Base-by-base conservation (phyloP, 2,329 filamentous ascomycete species). In the Coccinonectria pachysandricola region DNA sequence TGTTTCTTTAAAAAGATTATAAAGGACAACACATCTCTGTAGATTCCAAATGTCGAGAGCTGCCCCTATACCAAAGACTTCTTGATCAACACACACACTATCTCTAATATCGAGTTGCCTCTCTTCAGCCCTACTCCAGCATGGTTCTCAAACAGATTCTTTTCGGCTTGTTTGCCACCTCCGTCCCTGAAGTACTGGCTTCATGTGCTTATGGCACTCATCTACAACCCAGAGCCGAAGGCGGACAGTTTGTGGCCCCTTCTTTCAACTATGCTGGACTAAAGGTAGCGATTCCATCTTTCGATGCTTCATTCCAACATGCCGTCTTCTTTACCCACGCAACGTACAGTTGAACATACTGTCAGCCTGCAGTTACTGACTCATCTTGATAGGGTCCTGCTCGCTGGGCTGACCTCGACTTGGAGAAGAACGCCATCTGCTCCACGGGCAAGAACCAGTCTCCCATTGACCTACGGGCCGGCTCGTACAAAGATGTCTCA, bases 371-470 rank as follows among this genome's bases (percentile, higher is more conserved):
- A 9, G n/a, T n/a, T n/a, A n/a, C n/a, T n/a, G n/a, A n/a, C n/a
- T n/a, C n/a, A n/a, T 16, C 6, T 9, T 13, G 8, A 20, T 24
- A 8, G 8, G 12, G 5, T 12, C 68, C 69, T 1, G 49, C 68
- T 29, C 66, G 64, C 48, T 74, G 68, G 69, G 56, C 62, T 19
- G 50, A 50, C 4, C 51, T 71, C 14, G 47, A 56, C 24, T 32
- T 39, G 8, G 50, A 52, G 10, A 35, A 35, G 13, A 69, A 70
- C 46, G 43, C 45, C 7, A 45, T 53, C 8, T 75, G 71, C 44
- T 60, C 58, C 19, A 50, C 44, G 3, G 68, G 71, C 18, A 55
- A 39, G 9, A 49, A 56, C 27, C 71, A 75, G 46, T 73, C 68
- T 1, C 71, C 71, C 27, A 71, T 75, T 46, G 62, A 71, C 45